These are phyloP conservation scores for Mallotus repandus DNA, from an alignment of 441 rosid genomes.

Conservation along the genomic window DNA sequence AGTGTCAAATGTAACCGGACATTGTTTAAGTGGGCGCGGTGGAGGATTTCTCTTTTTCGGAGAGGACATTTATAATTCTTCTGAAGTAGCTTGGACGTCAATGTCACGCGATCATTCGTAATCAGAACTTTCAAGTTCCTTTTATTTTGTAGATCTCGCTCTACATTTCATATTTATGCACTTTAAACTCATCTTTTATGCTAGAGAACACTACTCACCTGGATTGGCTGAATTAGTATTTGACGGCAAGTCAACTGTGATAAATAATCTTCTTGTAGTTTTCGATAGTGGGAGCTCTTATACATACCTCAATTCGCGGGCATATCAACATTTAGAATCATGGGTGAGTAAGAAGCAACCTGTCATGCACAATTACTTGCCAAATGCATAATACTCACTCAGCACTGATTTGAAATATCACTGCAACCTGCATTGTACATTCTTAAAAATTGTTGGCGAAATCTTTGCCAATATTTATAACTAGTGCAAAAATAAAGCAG, in stretches of 20 bases:
- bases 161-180: neutral
- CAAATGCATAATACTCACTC: no score
- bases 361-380: no score
- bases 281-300: constrained; percentile 89
- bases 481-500: neutral
- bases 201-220: constrained; percentile 72
- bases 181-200: constrained; percentile 7
- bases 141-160: neutral
- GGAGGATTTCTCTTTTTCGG: constrained; percentile 97
- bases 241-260: constrained; percentile 55
- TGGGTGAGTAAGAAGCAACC: constrained; percentile 38
- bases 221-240: constrained; percentile 60
- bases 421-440: neutral
- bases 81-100: constrained; percentile 62
- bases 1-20: constrained; percentile 72
- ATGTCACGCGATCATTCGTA: constrained; percentile 69
- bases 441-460: neutral
- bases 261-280: constrained; percentile 40
- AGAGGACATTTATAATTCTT: constrained; percentile 63
- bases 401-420: no score
- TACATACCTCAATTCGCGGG: constrained; percentile 58
- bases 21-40: constrained; percentile 76
- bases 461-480: neutral
- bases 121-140: constrained; percentile 9
- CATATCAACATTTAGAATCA: constrained; percentile 48